Evolutionary conservation across 441 rosid species (phyloP).

Genomic region (Euphorbia schlechtendalii): DNA sequence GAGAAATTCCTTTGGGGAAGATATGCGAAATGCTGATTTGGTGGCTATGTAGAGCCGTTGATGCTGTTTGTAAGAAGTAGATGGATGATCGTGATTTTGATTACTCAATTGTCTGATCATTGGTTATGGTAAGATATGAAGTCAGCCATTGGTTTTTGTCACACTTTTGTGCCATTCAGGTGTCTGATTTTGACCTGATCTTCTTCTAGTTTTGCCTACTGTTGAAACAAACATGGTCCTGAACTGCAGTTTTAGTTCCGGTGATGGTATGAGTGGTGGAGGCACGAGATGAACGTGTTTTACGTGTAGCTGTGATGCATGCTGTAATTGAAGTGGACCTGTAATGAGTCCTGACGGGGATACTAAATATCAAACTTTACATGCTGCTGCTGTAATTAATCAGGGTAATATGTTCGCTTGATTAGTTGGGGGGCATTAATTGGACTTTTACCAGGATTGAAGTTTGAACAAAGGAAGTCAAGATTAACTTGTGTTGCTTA

Average conservation of each 20-base stretch:
- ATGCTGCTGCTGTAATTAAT: conserved; percentile 25
- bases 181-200: conserved; percentile 31
- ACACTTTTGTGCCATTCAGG: conserved; percentile 26
- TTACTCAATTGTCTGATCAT: conserved; percentile 28
- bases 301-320: conserved; percentile 35
- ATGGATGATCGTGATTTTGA: conserved; percentile 59
- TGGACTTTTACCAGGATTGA: conserved; percentile 12
- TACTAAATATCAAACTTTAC: conserved; percentile 23
- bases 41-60: conserved; percentile 59
- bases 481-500: conserved; percentile 34
- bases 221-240: conserved; percentile 23
- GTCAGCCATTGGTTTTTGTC: conserved; percentile 24
- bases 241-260: conserved; percentile 32
- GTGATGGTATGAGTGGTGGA: conserved; percentile 34
- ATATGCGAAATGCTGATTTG: conserved; percentile 54
- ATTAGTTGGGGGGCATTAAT: conserved; percentile 29
- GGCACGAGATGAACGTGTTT: conserved; percentile 29
- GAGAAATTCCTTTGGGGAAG: conserved; percentile 56
- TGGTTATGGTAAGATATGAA: conserved; percentile 46
- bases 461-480: conserved; percentile 19
- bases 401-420: conserved; percentile 33
- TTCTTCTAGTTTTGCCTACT: conserved; percentile 29
- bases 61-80: conserved; percentile 60
- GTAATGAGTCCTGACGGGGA: conserved; percentile 21
- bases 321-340: conserved; percentile 35